Conservation (phyloP, 2,329 filamentous ascomycete genomes). For the Pseudofabraea citricarpa region DNA sequence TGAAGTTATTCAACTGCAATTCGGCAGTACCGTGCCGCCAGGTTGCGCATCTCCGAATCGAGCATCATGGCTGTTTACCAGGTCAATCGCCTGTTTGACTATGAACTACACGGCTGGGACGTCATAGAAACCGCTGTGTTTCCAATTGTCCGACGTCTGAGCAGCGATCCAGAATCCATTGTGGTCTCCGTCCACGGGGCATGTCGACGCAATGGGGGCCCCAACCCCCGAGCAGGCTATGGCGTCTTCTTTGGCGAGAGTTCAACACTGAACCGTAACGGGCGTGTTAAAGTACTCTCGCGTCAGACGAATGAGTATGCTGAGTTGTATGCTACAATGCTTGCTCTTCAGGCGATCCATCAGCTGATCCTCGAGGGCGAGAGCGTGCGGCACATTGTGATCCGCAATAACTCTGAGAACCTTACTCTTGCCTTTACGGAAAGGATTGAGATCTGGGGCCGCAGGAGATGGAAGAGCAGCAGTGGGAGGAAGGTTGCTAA, state of each 20-base stretch:
- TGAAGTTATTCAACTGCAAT: too few species aligned
- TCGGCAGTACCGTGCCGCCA: too few species aligned
- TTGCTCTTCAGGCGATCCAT: neutral
- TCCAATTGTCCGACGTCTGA: neutral
- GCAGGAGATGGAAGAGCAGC: neutral
- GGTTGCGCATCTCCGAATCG: too few species aligned
- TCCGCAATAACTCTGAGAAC: neutral
- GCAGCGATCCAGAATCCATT: neutral
- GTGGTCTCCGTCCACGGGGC: neutral
- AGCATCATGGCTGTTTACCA: neutral
- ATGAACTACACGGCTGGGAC: neutral
- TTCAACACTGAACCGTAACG: neutral
- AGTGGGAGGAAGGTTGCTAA: neutral
- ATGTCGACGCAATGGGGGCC: neutral
- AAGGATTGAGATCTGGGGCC: neutral
- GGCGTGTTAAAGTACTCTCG: neutral
- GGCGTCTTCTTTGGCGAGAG: neutral
- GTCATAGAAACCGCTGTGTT: neutral
- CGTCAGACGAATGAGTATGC: neutral
- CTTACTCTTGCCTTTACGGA: neutral
- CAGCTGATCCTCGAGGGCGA: neutral
- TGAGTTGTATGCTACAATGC: neutral
- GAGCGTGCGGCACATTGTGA: neutral
- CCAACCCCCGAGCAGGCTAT: neutral
- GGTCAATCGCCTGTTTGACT: neutral